Conservation (phyloP, 1,284 basidiomycete genomes). For the Pseudozyma sp. region DNA sequence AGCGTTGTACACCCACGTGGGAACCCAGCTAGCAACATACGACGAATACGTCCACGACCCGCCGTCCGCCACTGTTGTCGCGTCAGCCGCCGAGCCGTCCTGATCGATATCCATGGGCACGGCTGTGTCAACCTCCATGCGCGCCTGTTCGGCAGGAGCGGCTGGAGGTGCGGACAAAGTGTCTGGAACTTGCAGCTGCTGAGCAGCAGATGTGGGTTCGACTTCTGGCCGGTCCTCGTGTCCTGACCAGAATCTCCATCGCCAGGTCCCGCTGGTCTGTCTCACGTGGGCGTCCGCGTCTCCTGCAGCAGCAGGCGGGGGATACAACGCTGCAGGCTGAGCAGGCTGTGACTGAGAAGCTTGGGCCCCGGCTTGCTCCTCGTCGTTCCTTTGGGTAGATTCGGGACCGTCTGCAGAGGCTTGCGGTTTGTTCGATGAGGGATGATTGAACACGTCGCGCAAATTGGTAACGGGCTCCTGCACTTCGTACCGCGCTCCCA, state of each 20-base stretch:
- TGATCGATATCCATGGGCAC: constrained; percentile 46
- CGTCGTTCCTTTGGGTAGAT: not conserved
- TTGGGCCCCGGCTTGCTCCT: not conserved
- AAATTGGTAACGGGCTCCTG: constrained; percentile 23
- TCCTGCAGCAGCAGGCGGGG: constrained; percentile 8
- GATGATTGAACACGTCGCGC: constrained; percentile 10
- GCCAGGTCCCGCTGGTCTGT: constrained; percentile 28
- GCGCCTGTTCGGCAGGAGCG: not conserved
- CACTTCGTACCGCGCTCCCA: constrained; percentile 45
- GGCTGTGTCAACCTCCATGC: constrained; percentile 2
- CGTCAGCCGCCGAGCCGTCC: not conserved
- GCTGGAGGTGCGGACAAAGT: not conserved
- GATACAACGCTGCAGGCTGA: constrained; percentile 4
- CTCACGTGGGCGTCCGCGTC: constrained; percentile 3
- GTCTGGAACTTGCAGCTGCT: constrained; percentile 20
- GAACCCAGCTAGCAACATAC: constrained; percentile 53
- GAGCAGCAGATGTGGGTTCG: constrained; percentile 9
- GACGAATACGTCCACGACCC: constrained; percentile 53
- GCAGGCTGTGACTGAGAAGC: not conserved
- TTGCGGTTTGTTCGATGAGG: not conserved
- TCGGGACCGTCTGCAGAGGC: not conserved
- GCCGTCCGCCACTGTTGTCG: constrained; percentile 9
- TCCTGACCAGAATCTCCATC: constrained; percentile 41
- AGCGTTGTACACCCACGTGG: constrained; percentile 49
- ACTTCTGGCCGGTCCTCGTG: constrained; percentile 15